Evolutionary conservation across 345 rosid genomes (phyloP).

Genomic region (Bruguiera sexangula): DNA sequence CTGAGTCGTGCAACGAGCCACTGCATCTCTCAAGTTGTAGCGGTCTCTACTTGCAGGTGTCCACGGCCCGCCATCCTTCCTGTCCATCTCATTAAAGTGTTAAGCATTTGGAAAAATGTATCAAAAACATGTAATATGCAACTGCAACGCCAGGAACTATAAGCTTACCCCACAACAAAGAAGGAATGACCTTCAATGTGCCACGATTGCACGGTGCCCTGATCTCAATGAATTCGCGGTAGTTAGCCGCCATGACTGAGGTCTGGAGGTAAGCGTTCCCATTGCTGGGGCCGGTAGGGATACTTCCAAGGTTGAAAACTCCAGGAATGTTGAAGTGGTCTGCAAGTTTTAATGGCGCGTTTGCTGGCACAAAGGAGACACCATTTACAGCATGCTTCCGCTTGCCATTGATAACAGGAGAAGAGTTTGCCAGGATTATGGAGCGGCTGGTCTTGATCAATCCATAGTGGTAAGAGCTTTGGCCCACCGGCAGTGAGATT

Average conservation of each 20-base stretch:
- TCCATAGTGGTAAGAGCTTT: slow-evolving; percentile 89
- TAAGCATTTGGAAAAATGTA: not conserved
- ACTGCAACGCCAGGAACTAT: not conserved
- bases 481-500: slow-evolving; percentile 83
- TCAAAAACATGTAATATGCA: not conserved
- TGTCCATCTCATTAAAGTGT: slow-evolving; percentile 15
- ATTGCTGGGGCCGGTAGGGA: slow-evolving; percentile 58
- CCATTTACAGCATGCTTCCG: slow-evolving; percentile 78
- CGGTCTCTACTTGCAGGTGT: slow-evolving; percentile 46
- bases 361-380: slow-evolving; percentile 74
- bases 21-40: slow-evolving; percentile 59
- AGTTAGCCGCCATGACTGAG: slow-evolving; percentile 73
- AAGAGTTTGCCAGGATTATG: slow-evolving; percentile 60
- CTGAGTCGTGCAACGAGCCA: slow-evolving; percentile 69
- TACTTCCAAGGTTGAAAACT: slow-evolving; percentile 65
- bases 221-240: slow-evolving; percentile 61
- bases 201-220: slow-evolving; percentile 73
- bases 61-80: slow-evolving; percentile 80
- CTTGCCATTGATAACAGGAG: slow-evolving; percentile 63
- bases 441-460: slow-evolving; percentile 62
- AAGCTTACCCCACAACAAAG: slow-evolving; percentile 82
- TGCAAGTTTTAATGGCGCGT: slow-evolving; percentile 83
- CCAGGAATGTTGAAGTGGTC: slow-evolving; percentile 78
- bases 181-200: slow-evolving; percentile 85
- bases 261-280: slow-evolving; percentile 70